Evolutionary conservation across 2,329 filamentous ascomycete species (phyloP).

Genomic region (Penicillium sp.): DNA sequence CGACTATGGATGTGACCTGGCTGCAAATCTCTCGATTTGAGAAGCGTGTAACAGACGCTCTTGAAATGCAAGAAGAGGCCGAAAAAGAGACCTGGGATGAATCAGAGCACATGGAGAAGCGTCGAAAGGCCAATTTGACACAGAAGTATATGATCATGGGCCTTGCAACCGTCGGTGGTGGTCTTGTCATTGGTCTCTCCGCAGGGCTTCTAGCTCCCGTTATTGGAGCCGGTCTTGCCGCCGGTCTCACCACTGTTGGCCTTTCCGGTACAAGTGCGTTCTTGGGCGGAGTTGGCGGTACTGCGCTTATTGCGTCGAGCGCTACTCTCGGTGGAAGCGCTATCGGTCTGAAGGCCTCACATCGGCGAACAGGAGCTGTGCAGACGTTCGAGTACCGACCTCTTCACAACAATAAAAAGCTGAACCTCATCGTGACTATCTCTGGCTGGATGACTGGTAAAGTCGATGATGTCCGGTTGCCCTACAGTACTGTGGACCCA

Average conservation of each 20-base stretch:
- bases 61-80: constrained; percentile 95
- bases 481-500: constrained; percentile 93
- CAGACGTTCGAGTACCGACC: constrained; percentile 97
- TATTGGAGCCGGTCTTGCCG: constrained; percentile 90
- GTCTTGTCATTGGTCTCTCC: constrained; percentile 91
- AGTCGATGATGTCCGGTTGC: constrained; percentile 91
- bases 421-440: constrained; percentile 92
- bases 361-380: constrained; percentile 84
- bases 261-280: constrained; percentile 87
- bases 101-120: constrained; percentile 84
- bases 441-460: constrained; percentile 99
- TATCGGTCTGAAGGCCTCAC: constrained; percentile 83
- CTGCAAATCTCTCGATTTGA: constrained; percentile 95
- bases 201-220: constrained; percentile 89
- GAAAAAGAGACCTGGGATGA: constrained; percentile 98
- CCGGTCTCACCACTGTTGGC: constrained; percentile 93
- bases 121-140: constrained; percentile 79
- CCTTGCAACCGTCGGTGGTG: constrained; percentile 90
- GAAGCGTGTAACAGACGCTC: constrained; percentile 91
- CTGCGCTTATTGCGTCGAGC: constrained; percentile 88
- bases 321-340: constrained; percentile 84
- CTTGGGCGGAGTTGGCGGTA: constrained; percentile 85
- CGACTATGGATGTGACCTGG: constrained; percentile 80
- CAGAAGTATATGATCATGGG: constrained; percentile 93
- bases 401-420: constrained; percentile 94